A percentile compares a stretch with the other conserved stretches of the same genome.
These are phyloP conservation scores for Westerdykella sp. DNA, from an alignment of 2,329 filamentous ascomycete species.

Conservation along the genomic window DNA sequence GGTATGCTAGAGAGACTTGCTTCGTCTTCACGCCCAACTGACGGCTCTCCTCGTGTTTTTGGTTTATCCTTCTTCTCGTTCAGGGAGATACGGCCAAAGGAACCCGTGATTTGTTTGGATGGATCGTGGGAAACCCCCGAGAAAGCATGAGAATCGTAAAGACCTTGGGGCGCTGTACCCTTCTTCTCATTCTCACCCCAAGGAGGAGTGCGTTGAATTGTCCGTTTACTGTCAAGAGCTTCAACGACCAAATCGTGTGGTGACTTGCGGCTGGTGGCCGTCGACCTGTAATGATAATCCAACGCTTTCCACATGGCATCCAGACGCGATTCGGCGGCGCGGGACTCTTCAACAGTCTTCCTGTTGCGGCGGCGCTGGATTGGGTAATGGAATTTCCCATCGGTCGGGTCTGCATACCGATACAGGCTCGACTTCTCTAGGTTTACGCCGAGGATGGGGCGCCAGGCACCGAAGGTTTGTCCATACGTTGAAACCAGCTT, in stretches of 20 bases:
- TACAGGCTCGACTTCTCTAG: constrained; percentile 4
- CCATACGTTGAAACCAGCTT: constrained; percentile 3
- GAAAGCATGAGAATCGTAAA: constrained; percentile 7
- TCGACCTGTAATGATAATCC: constrained; percentile 17
- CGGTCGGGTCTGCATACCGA: background rate
- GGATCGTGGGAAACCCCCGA: constrained; percentile 8
- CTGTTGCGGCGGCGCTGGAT: constrained; percentile 43
- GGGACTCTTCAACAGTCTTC: constrained; percentile 42
- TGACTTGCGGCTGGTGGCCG: constrained; percentile 3
- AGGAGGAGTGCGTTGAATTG: constrained; percentile 44
- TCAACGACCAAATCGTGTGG: constrained; percentile 7
- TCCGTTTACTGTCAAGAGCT: constrained; percentile 26
- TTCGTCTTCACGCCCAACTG: background rate
- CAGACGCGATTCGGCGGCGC: constrained; percentile 44
- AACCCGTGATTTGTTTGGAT: constrained; percentile 5
- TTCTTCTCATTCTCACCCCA: constrained; percentile 39
- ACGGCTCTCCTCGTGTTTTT: constrained; percentile 9
- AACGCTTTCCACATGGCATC: constrained; percentile 44
- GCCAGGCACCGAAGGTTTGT: constrained; percentile 4
- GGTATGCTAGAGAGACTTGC: background rate
- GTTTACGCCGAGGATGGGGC: constrained; percentile 1
- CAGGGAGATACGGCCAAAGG: constrained; percentile 3
- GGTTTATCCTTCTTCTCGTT: constrained; percentile 4
- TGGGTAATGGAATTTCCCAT: constrained; percentile 35
- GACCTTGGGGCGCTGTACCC: background rate